Conservation (phyloP, 1,284 basidiomycete genomes). For the Boletus austroedulis region DNA sequence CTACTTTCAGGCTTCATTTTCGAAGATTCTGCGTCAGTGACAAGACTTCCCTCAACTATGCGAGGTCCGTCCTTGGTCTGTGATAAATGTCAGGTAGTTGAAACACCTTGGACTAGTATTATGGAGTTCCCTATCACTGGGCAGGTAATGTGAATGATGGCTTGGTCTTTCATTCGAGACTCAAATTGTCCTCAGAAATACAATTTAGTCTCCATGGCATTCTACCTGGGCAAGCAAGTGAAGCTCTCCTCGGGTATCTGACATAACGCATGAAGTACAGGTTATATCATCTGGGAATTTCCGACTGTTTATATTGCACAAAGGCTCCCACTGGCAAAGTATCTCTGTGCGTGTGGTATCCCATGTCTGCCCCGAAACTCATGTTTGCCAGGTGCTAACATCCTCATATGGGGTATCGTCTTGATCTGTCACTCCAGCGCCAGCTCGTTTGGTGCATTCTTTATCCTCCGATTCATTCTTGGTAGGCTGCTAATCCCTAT, state of each 20-base stretch:
- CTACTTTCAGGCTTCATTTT: neutral
- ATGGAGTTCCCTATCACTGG: conserved; percentile 55
- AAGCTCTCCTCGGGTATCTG: neutral
- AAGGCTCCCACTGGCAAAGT: conserved; percentile 46
- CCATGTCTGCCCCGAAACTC: neutral
- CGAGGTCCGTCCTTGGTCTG: conserved; percentile 41
- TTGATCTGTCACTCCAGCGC: conserved; percentile 58
- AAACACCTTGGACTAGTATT: conserved; percentile 39
- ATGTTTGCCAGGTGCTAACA: conserved; percentile 46
- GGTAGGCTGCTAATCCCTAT: conserved; percentile 8
- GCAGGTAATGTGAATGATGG: conserved; percentile 1
- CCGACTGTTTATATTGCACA: conserved; percentile 58
- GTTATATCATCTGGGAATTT: conserved; percentile 43
- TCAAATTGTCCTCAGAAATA: neutral
- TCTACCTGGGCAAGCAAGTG: neutral
- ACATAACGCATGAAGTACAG: neutral
- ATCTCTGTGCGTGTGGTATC: conserved; percentile 43
- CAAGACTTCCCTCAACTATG: conserved; percentile 64
- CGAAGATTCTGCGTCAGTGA: conserved; percentile 37
- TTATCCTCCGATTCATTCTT: conserved; percentile 53
- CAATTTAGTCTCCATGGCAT: neutral
- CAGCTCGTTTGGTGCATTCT: conserved; percentile 54
- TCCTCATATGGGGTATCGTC: conserved; percentile 57
- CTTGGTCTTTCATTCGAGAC: neutral
- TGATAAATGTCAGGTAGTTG: neutral